Conservation (phyloP, 2,329 filamentous ascomycete species). For the Fonsecaea nubica region DNA sequence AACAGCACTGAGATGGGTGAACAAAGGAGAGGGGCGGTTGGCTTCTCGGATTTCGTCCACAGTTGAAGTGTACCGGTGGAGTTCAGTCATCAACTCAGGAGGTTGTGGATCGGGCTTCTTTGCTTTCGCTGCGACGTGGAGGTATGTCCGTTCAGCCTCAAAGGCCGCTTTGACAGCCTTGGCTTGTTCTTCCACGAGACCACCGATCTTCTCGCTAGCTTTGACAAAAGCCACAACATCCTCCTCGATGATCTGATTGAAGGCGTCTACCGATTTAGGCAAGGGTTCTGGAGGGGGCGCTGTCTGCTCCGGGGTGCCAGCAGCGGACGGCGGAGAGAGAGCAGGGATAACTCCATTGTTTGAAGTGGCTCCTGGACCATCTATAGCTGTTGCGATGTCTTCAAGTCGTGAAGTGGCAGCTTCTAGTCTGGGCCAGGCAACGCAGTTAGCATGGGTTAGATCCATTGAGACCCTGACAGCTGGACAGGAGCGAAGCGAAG, state of each 20-base stretch:
- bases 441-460: conserved; percentile 25
- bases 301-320: conserved; percentile 45
- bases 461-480: not conserved
- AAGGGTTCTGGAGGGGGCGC: conserved; percentile 62
- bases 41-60: conserved; percentile 82
- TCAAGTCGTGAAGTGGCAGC: conserved; percentile 94
- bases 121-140: conserved; percentile 85
- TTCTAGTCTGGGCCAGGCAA: conserved; percentile 73
- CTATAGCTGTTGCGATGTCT: conserved; percentile 83
- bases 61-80: conserved; percentile 79
- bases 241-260: conserved; percentile 76
- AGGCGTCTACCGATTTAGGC: conserved; percentile 83
- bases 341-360: conserved; percentile 48
- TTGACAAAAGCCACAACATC: conserved; percentile 80
- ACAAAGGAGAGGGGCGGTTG: conserved; percentile 76
- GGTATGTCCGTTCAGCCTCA: conserved; percentile 82
- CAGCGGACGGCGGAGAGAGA: conserved; percentile 43
- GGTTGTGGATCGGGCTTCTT: conserved; percentile 85
- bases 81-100: conserved; percentile 79
- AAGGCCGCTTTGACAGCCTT: conserved; percentile 71
- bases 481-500: conserved; percentile 54
- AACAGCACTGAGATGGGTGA: conserved; percentile 84
- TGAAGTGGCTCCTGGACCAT: conserved; percentile 52
- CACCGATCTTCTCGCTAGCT: conserved; percentile 78
- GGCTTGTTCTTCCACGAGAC: conserved; percentile 72